phyloP scores from a whole-genome alignment of 176 grass and related monocot species.

The Carex cristatella region DNA sequence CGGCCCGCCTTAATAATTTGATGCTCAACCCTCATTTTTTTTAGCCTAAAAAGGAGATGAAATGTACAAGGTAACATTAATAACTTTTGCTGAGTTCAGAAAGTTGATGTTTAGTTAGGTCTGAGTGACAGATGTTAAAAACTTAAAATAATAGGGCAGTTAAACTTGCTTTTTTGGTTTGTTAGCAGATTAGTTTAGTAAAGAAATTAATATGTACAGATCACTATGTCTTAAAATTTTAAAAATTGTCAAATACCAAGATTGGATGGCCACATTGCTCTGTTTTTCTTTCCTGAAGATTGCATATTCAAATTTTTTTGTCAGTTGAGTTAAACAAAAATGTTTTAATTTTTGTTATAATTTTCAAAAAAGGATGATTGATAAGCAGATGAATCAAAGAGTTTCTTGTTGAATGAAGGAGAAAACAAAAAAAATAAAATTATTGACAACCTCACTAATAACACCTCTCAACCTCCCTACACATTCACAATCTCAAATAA shows the following conservation, averaged over 20 bases:
- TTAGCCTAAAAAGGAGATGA: too few species aligned
- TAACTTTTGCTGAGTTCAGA: neutral
- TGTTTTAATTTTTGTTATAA: too few species aligned
- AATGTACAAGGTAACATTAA: neutral
- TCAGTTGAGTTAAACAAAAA: too few species aligned
- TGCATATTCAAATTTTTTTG: too few species aligned
- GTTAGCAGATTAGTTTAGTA: neutral
- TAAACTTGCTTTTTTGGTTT: neutral
- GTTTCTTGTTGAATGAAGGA: neutral
- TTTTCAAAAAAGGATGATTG: neutral
- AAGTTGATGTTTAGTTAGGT: neutral
- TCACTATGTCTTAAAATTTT: too few species aligned
- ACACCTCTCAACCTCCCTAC: neutral
- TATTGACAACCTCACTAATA: neutral
- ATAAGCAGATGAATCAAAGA: neutral
- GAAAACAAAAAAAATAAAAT: neutral
- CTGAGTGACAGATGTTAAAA: neutral
- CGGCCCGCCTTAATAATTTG: too few species aligned
- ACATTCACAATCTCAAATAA: neutral
- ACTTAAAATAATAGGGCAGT: neutral
- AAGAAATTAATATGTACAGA: neutral
- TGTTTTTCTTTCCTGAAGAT: too few species aligned
- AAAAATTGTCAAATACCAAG: neutral
- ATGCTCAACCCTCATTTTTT: too few species aligned
- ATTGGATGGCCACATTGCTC: too few species aligned